Evolutionary conservation across 306 rosid species (phyloP).

Genomic region (Cajanus cajan): DNA sequence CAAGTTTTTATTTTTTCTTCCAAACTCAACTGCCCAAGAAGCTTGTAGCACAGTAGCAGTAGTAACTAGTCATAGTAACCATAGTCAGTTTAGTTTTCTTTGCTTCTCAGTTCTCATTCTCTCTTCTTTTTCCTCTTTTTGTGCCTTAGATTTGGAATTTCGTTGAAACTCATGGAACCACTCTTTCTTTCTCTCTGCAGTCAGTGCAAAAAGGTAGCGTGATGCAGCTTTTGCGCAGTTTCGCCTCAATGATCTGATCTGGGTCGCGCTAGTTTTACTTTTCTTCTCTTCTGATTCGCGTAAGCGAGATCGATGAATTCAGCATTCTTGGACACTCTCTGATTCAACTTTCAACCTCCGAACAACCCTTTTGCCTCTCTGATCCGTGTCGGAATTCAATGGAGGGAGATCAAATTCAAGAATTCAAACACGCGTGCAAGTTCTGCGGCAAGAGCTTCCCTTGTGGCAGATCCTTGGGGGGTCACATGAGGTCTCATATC

Average conservation of each 20-base stretch:
- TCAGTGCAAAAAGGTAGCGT: conserved; percentile 30
- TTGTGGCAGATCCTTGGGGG: conserved; percentile 92
- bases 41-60: conserved; percentile 19
- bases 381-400: conserved; percentile 38
- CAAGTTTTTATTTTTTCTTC: conserved; percentile 25
- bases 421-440: conserved; percentile 69
- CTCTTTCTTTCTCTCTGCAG: conserved; percentile 13
- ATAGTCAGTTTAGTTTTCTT: conserved; percentile 3
- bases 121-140: conserved; percentile 28
- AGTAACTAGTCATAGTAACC: no score
- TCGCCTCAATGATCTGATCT: conserved; percentile 52
- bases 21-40: conserved; percentile 49
- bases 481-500: conserved; percentile 93
- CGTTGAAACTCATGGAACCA: conserved; percentile 9
- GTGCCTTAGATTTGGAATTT: conserved; percentile 47
- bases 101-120: not conserved
- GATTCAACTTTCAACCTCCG: conserved; percentile 20
- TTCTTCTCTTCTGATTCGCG: not conserved
- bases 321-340: conserved; percentile 40
- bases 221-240: conserved; percentile 28
- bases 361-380: conserved; percentile 16
- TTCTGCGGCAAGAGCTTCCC: conserved; percentile 78
- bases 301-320: conserved; percentile 41
- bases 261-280: conserved; percentile 9
- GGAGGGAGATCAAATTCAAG: conserved; percentile 49